Evolutionary conservation across 768 basidiomycete species (phyloP), one percentile per base, ranked within the genome.

Genomic region (Auricularia sp.): DNA sequence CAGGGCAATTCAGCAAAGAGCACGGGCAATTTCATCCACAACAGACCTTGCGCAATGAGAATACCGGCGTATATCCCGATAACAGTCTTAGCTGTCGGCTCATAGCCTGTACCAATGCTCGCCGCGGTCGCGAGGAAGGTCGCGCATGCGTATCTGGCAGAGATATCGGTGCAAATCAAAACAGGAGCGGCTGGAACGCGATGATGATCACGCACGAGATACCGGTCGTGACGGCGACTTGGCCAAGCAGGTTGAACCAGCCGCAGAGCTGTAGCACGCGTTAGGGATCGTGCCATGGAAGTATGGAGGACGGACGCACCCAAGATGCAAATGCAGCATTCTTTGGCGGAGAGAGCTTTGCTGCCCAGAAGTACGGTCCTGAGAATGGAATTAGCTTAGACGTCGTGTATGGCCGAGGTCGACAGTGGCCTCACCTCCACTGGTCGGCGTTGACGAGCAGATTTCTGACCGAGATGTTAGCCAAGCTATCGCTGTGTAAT

Each of bases 341-440:
- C 67, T 81, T 68, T 1, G 81, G 83, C 62, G 77, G 76, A 1
- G 86, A 84, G 1, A 90, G 74, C 83, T 89, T 87, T 1, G 88
- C 87, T n/a, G 87, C 84, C 89, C 88, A 90, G 73, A 85, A 89
- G 69, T 90, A 89, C 0, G 89, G 88, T 0, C 88, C 88, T 87
- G 3, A 62, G 61, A 18, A 35, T n/a, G 43, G 62, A 6, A 29
- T 61, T 8, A 61, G 18, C 33, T 39, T 16, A 7, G 21, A 59
- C 47, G 10, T 18, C 6, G 7, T 51, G 14, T 6, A 21, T 18
- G 5, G 12, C 23, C n/a, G 35, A 10, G 7, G 23, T 33, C 53
- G 35, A 43, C 12, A 8, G 39, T 14, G 12, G 56, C 34, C 60
- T 35, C 42, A 47, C 53, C 42, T 36, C 39, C 43, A 23, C 61